phyloP scores from a whole-genome alignment of 768 basidiomycete species.

The Lyophyllum shimeji region DNA sequence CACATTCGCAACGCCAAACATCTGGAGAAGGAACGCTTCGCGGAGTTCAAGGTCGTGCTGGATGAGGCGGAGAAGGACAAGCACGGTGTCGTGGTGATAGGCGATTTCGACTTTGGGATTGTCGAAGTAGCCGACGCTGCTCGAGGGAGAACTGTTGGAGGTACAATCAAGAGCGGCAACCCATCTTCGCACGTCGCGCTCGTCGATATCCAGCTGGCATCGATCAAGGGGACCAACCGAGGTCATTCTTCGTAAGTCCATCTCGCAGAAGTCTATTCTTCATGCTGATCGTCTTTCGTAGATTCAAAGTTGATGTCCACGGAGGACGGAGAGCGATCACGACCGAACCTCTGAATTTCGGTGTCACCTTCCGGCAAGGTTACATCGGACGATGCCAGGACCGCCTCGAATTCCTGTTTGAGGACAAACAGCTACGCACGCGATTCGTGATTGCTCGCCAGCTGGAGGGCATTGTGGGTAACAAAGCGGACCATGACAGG shows the following conservation, averaged over 20 bases:
- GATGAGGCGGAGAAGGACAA: slow-evolving; percentile 58
- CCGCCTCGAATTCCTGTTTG: slow-evolving; percentile 51
- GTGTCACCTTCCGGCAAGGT: slow-evolving; percentile 31
- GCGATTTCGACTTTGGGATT: slow-evolving; percentile 50
- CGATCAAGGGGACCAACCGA: slow-evolving; percentile 10
- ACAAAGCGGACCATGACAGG: slow-evolving; percentile 41
- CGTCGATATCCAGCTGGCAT: slow-evolving; percentile 14
- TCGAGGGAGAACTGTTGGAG: slow-evolving; percentile 18
- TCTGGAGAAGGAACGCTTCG: slow-evolving; percentile 34
- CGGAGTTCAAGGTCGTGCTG: slow-evolving; percentile 39
- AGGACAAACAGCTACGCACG: slow-evolving; percentile 41
- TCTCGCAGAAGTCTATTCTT: neutral
- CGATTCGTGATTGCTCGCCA: slow-evolving; percentile 49
- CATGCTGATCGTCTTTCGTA: slow-evolving; percentile 1
- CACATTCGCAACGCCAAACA: slow-evolving; percentile 35
- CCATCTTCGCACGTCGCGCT: slow-evolving; percentile 9
- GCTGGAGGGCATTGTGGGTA: slow-evolving; percentile 45
- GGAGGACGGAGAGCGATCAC: slow-evolving; percentile 22
- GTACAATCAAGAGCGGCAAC: slow-evolving; percentile 26
- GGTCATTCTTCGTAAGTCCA: slow-evolving; percentile 6
- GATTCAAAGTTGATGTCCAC: slow-evolving; percentile 14
- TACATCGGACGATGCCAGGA: slow-evolving; percentile 52
- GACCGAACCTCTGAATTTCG: slow-evolving; percentile 25
- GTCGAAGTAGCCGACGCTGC: slow-evolving; percentile 36
- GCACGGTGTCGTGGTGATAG: slow-evolving; percentile 45